phyloP scores from a whole-genome alignment of 805 yeast genomes.

The Pichia heedii region DNA sequence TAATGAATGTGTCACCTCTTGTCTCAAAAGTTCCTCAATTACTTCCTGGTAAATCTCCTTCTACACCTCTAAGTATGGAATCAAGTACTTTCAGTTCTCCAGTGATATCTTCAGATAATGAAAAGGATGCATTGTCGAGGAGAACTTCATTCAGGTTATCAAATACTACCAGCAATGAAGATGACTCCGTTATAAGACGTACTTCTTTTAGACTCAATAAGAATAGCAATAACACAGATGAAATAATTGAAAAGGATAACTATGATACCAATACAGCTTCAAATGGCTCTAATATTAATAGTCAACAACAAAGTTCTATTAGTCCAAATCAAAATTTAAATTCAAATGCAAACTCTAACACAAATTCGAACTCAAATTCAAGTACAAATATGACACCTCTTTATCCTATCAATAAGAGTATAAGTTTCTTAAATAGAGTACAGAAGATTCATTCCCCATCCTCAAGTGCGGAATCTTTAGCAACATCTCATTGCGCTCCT shows the following conservation, averaged over 20 bases:
- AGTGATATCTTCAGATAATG: conserved; percentile 11
- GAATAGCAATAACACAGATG: neutral
- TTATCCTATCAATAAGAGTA: neutral
- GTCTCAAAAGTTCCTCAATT: neutral
- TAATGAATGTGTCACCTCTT: conserved; percentile 1
- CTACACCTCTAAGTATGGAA: conserved; percentile 15
- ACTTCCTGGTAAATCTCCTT: conserved; percentile 10
- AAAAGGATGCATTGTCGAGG: conserved; percentile 9
- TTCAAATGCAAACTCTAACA: too few relatives aligned
- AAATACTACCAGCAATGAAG: neutral
- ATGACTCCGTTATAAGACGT: conserved; percentile 12
- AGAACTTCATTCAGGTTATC: conserved; percentile 15
- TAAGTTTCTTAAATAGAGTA: neutral
- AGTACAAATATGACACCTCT: too few relatives aligned
- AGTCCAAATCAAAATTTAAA: too few relatives aligned
- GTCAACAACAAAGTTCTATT: too few relatives aligned
- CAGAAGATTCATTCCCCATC: neutral
- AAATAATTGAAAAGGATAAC: neutral
- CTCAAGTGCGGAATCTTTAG: neutral
- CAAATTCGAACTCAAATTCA: too few relatives aligned
- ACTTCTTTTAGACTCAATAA: conserved; percentile 14
- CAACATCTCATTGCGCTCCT: neutral
- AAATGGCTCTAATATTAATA: neutral
- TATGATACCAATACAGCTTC: neutral
- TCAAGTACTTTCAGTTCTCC: conserved; percentile 15